Conservation (phyloP, 2,329 filamentous ascomycete species). For the Tolypocladium capitatum region DNA sequence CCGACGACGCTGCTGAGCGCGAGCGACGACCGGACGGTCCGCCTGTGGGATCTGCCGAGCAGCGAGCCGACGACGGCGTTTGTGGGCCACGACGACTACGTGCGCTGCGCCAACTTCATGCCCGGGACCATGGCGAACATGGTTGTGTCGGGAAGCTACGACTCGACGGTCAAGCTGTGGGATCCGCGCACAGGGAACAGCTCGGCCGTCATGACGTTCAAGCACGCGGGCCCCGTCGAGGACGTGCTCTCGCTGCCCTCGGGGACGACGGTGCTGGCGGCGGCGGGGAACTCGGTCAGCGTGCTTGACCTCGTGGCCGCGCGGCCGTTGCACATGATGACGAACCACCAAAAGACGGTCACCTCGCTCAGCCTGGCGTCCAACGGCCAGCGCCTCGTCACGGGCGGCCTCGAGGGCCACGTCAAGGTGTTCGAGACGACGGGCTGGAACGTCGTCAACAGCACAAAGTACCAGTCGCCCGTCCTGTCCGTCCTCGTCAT, state of each 20-base stretch:
- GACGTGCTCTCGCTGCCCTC: constrained; percentile 76
- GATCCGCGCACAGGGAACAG: constrained; percentile 62
- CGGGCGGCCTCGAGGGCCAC: constrained; percentile 84
- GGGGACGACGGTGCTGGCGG: constrained; percentile 73
- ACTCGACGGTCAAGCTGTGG: constrained; percentile 87
- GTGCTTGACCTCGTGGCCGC: constrained; percentile 89
- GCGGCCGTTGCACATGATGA: constrained; percentile 72
- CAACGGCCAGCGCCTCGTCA: constrained; percentile 67
- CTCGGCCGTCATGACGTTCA: constrained; percentile 76
- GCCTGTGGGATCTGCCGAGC: constrained; percentile 84
- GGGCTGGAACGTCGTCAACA: constrained; percentile 92
- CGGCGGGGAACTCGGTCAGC: constrained; percentile 74
- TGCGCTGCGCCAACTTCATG: constrained; percentile 77
- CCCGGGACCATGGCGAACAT: constrained; percentile 59
- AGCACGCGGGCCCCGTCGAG: constrained; percentile 82
- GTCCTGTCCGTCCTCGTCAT: constrained; percentile 76
- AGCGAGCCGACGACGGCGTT: constrained; percentile 66
- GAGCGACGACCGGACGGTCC: constrained; percentile 84
- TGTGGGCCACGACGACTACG: constrained; percentile 82
- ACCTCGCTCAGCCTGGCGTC: constrained; percentile 76
- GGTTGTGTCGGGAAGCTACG: constrained; percentile 84
- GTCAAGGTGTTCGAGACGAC: constrained; percentile 94
- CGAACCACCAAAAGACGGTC: constrained; percentile 96
- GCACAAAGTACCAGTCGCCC: constrained; percentile 83
- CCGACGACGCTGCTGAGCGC: constrained; percentile 78